Percentiles rank a stretch among this genome's conserved stretches.
These are phyloP conservation scores for Pyrus betulifolia DNA, from an alignment of 306 rosid species.

Conservation along the genomic window DNA sequence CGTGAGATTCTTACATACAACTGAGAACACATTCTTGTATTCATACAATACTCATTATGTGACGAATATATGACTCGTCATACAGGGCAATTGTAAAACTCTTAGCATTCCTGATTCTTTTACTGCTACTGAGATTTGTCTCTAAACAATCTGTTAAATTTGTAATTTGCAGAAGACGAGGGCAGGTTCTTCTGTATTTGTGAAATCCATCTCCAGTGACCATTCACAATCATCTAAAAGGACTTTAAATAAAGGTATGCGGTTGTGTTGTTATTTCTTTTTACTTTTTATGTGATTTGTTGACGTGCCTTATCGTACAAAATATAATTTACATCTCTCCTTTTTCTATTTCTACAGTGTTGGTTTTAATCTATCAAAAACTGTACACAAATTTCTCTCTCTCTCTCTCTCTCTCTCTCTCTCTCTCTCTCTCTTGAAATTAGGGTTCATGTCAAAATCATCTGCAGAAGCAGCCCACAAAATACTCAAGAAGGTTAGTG, in stretches of 20 bases:
- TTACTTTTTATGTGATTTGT: too few species aligned
- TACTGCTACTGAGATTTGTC: not conserved
- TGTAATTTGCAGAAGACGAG: conserved; percentile 29
- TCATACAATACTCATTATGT: not conserved
- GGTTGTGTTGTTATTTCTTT: not conserved
- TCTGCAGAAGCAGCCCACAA: not conserved
- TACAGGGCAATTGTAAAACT: not conserved
- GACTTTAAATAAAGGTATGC: conserved; percentile 46
- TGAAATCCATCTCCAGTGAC: conserved; percentile 27
- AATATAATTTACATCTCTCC: not conserved
- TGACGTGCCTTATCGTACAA: not conserved
- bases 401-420: not conserved
- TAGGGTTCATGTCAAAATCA: conserved; percentile 23
- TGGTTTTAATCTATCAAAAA: not conserved
- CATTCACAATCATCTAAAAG: conserved; percentile 42
- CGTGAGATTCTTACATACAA: not conserved
- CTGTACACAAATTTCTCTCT: not conserved
- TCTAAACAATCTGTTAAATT: not conserved
- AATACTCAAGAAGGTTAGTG: conserved; percentile 47
- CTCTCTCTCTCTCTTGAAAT: not conserved
- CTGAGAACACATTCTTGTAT: not conserved
- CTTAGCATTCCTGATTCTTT: too few species aligned
- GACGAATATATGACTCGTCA: not conserved
- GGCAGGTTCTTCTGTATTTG: conserved; percentile 23
- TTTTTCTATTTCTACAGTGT: not conserved